phyloP scores from a whole-genome alignment of 495 filamentous ascomycete species.

The Glonium stellatum region DNA sequence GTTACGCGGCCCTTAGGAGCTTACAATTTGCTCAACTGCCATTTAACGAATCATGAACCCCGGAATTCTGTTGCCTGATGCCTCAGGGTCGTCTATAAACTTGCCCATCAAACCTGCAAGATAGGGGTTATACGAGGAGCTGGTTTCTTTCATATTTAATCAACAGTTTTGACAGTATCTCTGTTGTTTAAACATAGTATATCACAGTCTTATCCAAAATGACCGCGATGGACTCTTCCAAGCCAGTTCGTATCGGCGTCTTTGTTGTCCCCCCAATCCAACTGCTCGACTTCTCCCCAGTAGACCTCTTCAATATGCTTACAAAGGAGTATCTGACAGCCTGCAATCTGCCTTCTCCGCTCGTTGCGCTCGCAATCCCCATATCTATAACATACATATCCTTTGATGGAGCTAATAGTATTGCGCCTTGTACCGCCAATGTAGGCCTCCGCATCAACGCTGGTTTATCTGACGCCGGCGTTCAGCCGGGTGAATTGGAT shows the following conservation, averaged over 20 bases:
- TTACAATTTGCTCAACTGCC: neutral
- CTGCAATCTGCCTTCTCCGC: conserved; percentile 19
- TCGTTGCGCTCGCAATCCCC: conserved; percentile 17
- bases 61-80: neutral
- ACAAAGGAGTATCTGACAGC: conserved; percentile 15
- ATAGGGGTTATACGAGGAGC: too few relatives aligned
- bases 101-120: too few relatives aligned
- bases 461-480: conserved; percentile 10
- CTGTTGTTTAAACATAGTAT: too few relatives aligned
- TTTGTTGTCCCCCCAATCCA: conserved; percentile 23
- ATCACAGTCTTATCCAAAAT: conserved; percentile 1
- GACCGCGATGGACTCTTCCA: neutral
- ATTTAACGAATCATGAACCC: neutral
- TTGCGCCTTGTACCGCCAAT: conserved; percentile 6
- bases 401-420: conserved; percentile 2
- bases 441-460: conserved; percentile 10
- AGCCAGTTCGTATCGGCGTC: conserved; percentile 25
- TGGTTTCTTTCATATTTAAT: too few relatives aligned
- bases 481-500: conserved; percentile 21
- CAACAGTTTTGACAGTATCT: too few relatives aligned
- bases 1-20: neutral
- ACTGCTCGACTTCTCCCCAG: conserved; percentile 27
- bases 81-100: too few relatives aligned
- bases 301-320: conserved; percentile 29
- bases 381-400: conserved; percentile 19